These are phyloP conservation scores for Hippophae rhamnoides DNA, from an alignment of 306 rosid genomes.

Conservation along the genomic window DNA sequence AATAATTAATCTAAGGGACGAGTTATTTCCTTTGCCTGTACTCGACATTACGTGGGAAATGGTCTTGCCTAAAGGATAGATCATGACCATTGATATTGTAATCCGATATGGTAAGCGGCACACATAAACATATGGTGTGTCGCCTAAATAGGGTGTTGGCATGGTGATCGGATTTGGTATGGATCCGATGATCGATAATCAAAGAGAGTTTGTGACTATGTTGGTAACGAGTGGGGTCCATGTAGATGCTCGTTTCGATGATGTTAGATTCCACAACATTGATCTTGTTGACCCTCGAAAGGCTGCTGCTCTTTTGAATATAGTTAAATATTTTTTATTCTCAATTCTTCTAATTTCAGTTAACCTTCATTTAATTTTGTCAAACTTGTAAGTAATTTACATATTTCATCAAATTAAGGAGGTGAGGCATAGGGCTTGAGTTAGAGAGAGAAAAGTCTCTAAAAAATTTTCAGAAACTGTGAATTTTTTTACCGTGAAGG, in stretches of 20 bases:
- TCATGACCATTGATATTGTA: constrained; percentile 59
- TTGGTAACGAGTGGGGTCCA: constrained; percentile 44
- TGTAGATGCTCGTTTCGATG: constrained; percentile 46
- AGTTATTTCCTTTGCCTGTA: constrained; percentile 44
- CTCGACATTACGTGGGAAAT: constrained; percentile 56
- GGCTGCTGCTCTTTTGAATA: constrained; percentile 24
- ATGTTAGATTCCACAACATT: constrained; percentile 47
- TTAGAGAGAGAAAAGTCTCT: too few relatives aligned
- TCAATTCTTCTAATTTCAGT: not conserved
- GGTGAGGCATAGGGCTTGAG: too few relatives aligned
- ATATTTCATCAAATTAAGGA: too few relatives aligned
- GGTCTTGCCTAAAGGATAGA: constrained; percentile 35
- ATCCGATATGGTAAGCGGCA: constrained; percentile 45
- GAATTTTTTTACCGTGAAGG: too few relatives aligned
- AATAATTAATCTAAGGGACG: constrained; percentile 44
- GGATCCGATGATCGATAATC: constrained; percentile 57
- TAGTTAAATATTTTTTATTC: constrained; percentile 46
- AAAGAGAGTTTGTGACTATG: constrained; percentile 48
- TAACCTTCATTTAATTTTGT: too few relatives aligned
- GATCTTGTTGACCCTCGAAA: constrained; percentile 41
- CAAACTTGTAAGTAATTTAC: too few relatives aligned
- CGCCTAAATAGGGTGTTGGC: constrained; percentile 31
- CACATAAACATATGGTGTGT: constrained; percentile 19
- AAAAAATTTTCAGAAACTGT: too few relatives aligned
- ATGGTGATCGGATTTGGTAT: constrained; percentile 55